Evolutionary conservation across 1,139 yeast species (phyloP), one percentile per base, ranked within the genome.

Genomic region (Taphrina confusa): DNA sequence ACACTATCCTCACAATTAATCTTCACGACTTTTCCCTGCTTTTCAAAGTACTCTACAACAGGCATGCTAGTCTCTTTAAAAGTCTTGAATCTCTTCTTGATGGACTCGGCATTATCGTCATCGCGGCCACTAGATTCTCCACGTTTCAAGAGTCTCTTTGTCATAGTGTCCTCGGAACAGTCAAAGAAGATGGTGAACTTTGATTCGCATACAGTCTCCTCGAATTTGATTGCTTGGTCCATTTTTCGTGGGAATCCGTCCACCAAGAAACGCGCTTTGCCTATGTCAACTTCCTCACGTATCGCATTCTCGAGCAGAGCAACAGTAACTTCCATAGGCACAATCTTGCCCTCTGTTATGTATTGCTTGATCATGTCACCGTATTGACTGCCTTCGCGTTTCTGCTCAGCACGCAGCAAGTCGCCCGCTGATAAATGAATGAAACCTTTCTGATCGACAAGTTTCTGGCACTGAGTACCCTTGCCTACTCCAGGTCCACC

Each of bases 211-310:
- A 69, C 83, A 64, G 83, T 79, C 60, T 86, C 82, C 75, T 92
- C 98, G 72, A 92, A 92, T 33, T 92, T 87, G 54, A 87, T 65
- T 0, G 97, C 97, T 76, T 92, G 98, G 75, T 92, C 98, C 97
- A 92, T 91, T 73, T 91, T 89, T 72, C 98, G 81, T 40, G 98
- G 98, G 81, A 92, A 92, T 1, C 98, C 98, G 72, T 92, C 98
- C 61, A 92, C 82, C 69, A 92, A 76, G 72, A 91, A 92, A 65
- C 79, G 78, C 27, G 75, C 74, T 61, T 79, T 79, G 0, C 95
- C 95, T 34, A 76, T 69, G 6, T 54, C 23, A 61, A 74, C 70
- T 52, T 72, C 68, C 56, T 79, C 76, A 57, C 76, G 70, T 74
- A 92, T 90, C 11, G 96, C 96, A 65, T 85, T 84, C 68, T 85